These are phyloP conservation scores for Perkinsus marinus DNA, from an alignment of 169 alveolate genomes.

Conservation along the genomic window DNA sequence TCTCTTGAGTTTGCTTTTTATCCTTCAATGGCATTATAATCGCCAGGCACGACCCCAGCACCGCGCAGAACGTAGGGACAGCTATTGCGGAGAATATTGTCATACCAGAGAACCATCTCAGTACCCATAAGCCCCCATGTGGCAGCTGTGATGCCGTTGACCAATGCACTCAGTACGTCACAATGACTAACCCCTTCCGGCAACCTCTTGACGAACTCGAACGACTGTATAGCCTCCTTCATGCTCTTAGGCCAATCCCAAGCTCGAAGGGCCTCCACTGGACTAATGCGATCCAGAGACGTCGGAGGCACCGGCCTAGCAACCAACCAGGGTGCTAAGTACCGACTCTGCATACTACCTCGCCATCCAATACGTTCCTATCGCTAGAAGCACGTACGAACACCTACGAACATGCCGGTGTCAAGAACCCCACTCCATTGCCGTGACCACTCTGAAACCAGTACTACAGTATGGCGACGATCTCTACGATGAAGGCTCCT, in stretches of 20 bases:
- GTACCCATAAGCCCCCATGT: background rate
- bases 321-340: background rate
- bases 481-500: background rate
- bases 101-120: background rate
- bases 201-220: background rate
- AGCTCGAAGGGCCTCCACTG: background rate
- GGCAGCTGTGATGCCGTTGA: background rate
- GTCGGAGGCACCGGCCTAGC: background rate
- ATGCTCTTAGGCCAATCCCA: background rate
- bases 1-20: background rate
- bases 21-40: background rate
- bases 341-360: background rate
- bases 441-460: background rate
- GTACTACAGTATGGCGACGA: background rate
- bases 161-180: background rate
- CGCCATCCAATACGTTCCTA: background rate
- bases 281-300: background rate
- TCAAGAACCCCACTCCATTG: too few species aligned
- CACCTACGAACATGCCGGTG: background rate
- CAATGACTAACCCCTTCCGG: background rate
- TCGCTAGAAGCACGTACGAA: background rate
- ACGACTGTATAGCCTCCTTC: background rate
- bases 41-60: background rate
- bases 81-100: background rate
- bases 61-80: background rate